Evolutionary conservation across 306 rosid genomes (phyloP).

Genomic region (Bauhinia variegata): DNA sequence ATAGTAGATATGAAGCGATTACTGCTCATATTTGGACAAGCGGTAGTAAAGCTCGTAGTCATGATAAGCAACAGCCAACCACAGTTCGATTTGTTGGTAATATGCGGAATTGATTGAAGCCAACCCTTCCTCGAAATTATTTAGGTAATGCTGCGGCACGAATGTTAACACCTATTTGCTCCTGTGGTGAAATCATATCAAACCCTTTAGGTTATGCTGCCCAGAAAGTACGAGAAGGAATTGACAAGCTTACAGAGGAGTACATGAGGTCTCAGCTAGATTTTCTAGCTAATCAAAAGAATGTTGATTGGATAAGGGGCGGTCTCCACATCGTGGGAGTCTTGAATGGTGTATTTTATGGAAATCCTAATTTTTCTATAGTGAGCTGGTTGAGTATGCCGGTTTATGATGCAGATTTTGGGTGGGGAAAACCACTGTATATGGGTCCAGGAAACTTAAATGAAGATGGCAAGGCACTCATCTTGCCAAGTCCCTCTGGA

Average conservation of each 20-base stretch:
- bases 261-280: conserved; percentile 14
- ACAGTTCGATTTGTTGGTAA: not conserved
- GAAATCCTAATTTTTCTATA: conserved; percentile 9
- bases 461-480: not conserved
- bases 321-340: too few species aligned
- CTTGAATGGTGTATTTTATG: not conserved
- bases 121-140: conserved; percentile 28
- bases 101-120: not conserved
- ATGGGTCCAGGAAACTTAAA: not conserved
- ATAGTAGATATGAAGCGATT: conserved; percentile 20
- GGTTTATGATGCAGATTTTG: conserved; percentile 6
- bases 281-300: not conserved
- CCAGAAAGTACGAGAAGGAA: conserved; percentile 11
- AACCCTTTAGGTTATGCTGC: conserved; percentile 23
- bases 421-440: conserved; percentile 25
- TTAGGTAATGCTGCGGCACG: conserved; percentile 17
- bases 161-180: not conserved
- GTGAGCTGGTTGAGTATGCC: conserved; percentile 27
- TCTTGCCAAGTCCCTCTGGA: not conserved
- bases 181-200: conserved; percentile 17
- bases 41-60: conserved; percentile 19
- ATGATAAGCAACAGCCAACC: not conserved
- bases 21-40: conserved; percentile 13
- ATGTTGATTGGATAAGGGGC: not conserved
- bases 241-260: not conserved